Conservation (phyloP, 352 stramenopile species). For the Aphanomyces euteiches region DNA sequence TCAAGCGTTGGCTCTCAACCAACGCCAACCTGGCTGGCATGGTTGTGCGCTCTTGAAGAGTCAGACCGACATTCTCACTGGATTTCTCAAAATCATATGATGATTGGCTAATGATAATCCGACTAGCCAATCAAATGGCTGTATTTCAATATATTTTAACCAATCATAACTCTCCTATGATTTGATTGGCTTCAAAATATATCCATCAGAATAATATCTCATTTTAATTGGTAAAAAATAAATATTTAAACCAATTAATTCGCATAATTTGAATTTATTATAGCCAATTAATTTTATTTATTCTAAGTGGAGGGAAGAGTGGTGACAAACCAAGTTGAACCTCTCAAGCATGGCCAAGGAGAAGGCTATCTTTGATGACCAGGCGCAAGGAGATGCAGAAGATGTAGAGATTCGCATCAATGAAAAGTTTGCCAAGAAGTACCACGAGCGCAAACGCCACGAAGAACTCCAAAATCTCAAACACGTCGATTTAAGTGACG, state of each 20-base stretch:
- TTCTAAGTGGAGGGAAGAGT: slow-evolving; percentile 18
- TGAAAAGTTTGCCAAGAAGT: slow-evolving; percentile 66
- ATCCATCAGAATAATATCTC: background rate
- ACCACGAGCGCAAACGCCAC: slow-evolving; percentile 72
- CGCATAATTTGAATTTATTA: slow-evolving; percentile 1
- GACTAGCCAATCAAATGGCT: background rate
- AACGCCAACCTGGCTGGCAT: too few species aligned
- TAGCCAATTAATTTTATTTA: slow-evolving; percentile 2
- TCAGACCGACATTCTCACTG: background rate
- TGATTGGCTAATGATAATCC: too few species aligned
- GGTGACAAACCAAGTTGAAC: slow-evolving; percentile 14
- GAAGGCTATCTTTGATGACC: slow-evolving; percentile 20
- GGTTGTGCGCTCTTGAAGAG: too few species aligned
- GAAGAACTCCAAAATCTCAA: slow-evolving; percentile 62
- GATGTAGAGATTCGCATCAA: slow-evolving; percentile 69
- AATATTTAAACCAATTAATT: slow-evolving; percentile 17
- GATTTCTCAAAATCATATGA: background rate
- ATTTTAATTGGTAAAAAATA: too few species aligned
- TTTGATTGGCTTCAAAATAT: background rate
- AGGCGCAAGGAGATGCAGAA: slow-evolving; percentile 4
- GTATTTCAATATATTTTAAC: background rate
- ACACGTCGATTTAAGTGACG: slow-evolving; percentile 35
- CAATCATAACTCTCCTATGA: background rate
- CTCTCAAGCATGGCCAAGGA: slow-evolving; percentile 10
- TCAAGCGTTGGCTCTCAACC: slow-evolving; percentile 23